A percentile compares a stretch with the other conserved stretches of the same genome.
Evolutionary conservation across 768 basidiomycete genomes (phyloP).

Genomic region (Lyophyllum semitale): DNA sequence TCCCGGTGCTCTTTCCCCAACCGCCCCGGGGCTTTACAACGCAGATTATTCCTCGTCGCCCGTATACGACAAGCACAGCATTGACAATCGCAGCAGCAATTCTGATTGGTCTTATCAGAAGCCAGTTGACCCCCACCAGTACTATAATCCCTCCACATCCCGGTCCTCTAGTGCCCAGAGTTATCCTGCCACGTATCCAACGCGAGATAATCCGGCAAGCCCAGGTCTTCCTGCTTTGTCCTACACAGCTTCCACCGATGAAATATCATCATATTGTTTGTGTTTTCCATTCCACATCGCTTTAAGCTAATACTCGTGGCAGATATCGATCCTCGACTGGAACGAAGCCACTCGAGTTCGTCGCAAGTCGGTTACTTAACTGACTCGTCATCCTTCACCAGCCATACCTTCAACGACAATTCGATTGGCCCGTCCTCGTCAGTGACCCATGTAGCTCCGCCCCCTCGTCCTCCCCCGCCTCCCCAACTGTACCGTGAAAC

Average conservation of each 20-base stretch:
- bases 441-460: slow-evolving; percentile 1
- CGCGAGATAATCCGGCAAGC: slow-evolving; percentile 7
- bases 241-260: not conserved
- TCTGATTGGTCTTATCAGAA: slow-evolving; percentile 17
- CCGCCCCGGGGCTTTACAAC: slow-evolving; percentile 25
- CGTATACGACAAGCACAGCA: slow-evolving; percentile 1
- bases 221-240: slow-evolving; percentile 1
- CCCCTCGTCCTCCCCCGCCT: slow-evolving; percentile 3
- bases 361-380: slow-evolving; percentile 14
- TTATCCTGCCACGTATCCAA: slow-evolving; percentile 3
- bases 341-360: slow-evolving; percentile 14
- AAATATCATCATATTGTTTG: slow-evolving; percentile 13
- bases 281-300: not conserved
- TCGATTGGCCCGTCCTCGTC: slow-evolving; percentile 6
- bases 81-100: slow-evolving; percentile 12
- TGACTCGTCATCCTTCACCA: slow-evolving; percentile 3
- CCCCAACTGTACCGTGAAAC: slow-evolving; percentile 5
- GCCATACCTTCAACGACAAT: slow-evolving; percentile 5
- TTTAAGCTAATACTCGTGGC: not conserved
- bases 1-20: slow-evolving; percentile 29
- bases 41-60: slow-evolving; percentile 5
- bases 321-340: slow-evolving; percentile 12
- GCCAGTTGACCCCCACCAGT: slow-evolving; percentile 16
- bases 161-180: slow-evolving; percentile 11
- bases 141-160: slow-evolving; percentile 8